Conservation (phyloP, 1,284 basidiomycete species). For the Microbotryomycetes sp. region DNA sequence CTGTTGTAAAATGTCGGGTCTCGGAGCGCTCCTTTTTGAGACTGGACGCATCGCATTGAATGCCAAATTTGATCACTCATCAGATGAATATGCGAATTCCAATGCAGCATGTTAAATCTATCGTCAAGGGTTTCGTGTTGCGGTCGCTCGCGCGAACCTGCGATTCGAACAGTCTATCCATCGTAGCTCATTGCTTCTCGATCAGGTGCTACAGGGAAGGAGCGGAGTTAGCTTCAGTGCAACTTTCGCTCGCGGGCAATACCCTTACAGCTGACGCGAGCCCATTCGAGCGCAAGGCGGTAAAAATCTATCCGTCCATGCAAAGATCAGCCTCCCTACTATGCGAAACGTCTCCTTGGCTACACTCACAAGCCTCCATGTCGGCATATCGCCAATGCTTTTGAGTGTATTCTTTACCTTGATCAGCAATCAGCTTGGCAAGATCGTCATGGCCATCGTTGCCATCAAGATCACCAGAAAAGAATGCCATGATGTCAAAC, state of each 20-base stretch:
- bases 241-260: background rate
- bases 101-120: too few species aligned
- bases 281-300: constrained; percentile 37
- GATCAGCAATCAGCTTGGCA: constrained; percentile 44
- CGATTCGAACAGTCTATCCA: too few species aligned
- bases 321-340: background rate
- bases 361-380: constrained; percentile 45
- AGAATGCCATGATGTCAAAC: constrained; percentile 47
- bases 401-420: constrained; percentile 42
- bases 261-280: constrained; percentile 27
- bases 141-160: too few species aligned
- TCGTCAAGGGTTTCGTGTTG: too few species aligned
- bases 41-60: too few species aligned
- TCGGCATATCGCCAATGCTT: constrained; percentile 45
- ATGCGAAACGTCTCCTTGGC: fast-evolving
- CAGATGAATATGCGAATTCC: too few species aligned
- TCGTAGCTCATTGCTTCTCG: constrained; percentile 18
- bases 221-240: background rate
- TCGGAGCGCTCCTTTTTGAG: too few species aligned
- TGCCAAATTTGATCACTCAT: too few species aligned
- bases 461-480: constrained; percentile 46
- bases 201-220: constrained; percentile 6
- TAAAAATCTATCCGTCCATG: constrained; percentile 24
- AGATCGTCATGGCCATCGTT: constrained; percentile 40
- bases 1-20: too few species aligned